A percentile compares a stretch with the other conserved stretches of the same genome.
phyloP scores from a whole-genome alignment of 768 basidiomycete species.

The Rhodotorula graminis region DNA sequence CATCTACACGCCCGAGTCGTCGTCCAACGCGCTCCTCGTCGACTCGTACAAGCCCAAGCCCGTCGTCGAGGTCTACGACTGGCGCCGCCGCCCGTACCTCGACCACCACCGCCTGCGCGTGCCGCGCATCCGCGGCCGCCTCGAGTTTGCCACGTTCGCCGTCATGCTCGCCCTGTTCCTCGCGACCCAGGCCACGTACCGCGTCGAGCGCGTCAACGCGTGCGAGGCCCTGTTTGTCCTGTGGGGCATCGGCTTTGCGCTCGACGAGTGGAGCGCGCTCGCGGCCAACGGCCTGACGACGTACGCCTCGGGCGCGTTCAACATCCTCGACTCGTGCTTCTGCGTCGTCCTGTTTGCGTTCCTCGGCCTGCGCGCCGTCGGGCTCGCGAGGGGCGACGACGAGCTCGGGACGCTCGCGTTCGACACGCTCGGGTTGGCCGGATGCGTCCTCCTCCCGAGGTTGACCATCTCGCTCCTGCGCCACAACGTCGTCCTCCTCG shows the following conservation, averaged over 20 bases:
- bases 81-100: slow-evolving; percentile 42
- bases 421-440: slow-evolving; percentile 64
- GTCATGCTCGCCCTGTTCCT: slow-evolving; percentile 41
- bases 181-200: slow-evolving; percentile 13
- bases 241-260: slow-evolving; percentile 37
- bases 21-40: slow-evolving; percentile 61
- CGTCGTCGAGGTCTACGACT: slow-evolving; percentile 64
- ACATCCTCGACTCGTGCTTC: slow-evolving; percentile 42
- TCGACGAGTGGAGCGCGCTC: slow-evolving; percentile 38
- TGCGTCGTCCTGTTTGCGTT: slow-evolving; percentile 61
- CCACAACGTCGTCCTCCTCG: slow-evolving; percentile 39
- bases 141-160: slow-evolving; percentile 36
- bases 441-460: slow-evolving; percentile 80
- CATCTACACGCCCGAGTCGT: slow-evolving; percentile 45
- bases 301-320: slow-evolving; percentile 24
- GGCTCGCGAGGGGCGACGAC: slow-evolving; percentile 56
- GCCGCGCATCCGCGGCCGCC: slow-evolving; percentile 33
- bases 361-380: slow-evolving; percentile 61
- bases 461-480: slow-evolving; percentile 31
- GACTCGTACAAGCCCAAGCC: slow-evolving; percentile 81
- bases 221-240: slow-evolving; percentile 38
- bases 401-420: slow-evolving; percentile 60
- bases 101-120: slow-evolving; percentile 43
- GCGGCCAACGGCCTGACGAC: slow-evolving; percentile 30
- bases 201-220: slow-evolving; percentile 8